These are phyloP conservation scores for Tricholoma furcatifolium DNA, from an alignment of 768 basidiomycete species.

Conservation along the genomic window DNA sequence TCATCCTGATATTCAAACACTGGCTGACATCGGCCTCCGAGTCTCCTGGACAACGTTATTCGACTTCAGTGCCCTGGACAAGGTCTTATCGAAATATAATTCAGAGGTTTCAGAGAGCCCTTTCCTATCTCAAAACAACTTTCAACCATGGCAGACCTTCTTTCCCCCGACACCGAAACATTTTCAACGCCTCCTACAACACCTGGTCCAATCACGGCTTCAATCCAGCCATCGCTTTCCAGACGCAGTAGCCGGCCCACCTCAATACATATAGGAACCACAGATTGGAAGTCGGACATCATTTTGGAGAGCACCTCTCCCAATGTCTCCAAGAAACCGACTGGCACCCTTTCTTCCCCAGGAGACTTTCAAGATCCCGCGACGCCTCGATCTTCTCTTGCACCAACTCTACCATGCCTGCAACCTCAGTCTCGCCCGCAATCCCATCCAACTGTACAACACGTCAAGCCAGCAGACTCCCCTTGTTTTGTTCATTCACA, in stretches of 20 bases:
- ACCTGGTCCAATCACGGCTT: slow-evolving; percentile 24
- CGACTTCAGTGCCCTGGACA: not conserved
- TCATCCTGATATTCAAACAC: not conserved
- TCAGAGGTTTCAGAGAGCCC: slow-evolving; percentile 3
- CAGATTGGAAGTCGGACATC: slow-evolving; percentile 43
- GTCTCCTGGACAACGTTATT: slow-evolving; percentile 16
- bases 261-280: slow-evolving; percentile 41
- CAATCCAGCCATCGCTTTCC: slow-evolving; percentile 37
- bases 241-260: slow-evolving; percentile 42
- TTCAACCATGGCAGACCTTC: slow-evolving; percentile 15
- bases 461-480: slow-evolving; percentile 47
- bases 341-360: slow-evolving; percentile 16
- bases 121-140: slow-evolving; percentile 1
- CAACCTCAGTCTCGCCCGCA: slow-evolving; percentile 13
- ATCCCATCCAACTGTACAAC: slow-evolving; percentile 11
- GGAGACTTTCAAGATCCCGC: slow-evolving; percentile 19
- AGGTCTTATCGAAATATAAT: not conserved
- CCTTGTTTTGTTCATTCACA: slow-evolving; percentile 95
- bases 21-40: not conserved
- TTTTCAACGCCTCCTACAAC: slow-evolving; percentile 45
- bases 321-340: slow-evolving; percentile 22
- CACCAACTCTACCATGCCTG: slow-evolving; percentile 16
- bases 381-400: slow-evolving; percentile 17
- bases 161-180: slow-evolving; percentile 35
- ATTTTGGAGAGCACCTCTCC: slow-evolving; percentile 40